Evolutionary conservation across 148 eudicot genomes (phyloP), one percentile per base, ranked within the genome.

Genomic region (Silene conica): DNA sequence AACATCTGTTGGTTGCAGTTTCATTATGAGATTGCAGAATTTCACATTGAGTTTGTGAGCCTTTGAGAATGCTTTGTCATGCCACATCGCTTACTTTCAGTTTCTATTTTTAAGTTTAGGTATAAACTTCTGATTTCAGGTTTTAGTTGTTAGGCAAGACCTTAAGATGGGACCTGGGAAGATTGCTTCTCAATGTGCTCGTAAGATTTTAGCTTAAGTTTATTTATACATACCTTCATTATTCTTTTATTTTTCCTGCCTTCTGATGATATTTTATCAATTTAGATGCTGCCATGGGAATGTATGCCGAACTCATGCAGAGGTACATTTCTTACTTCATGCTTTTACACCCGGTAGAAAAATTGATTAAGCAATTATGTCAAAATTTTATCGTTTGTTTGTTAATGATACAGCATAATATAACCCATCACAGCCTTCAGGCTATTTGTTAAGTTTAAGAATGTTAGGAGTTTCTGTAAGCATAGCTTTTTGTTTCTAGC

Each of bases 101-200:
- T 31, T 66, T 50, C 59, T 60, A 54, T 16, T 54, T 55, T n/a
- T n/a, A n/a, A n/a, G n/a, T n/a, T 69, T 69, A 25, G 52, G 59
- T 41, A 56, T 58, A 43, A 11, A 18, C 46, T 31, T 57, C 46
- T 72, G 73, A 67, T 80, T 61, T 16, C 85, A 94, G 98, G 97
- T 94, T 73, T 84, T 94, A 77, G 94, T 94, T 69, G 98, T 94
- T 64, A 88, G 98, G 78, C 97, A 91, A 83, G 98, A 94, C 84
- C 83, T 94, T 72, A 91, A 87, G 86, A 94, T 91, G 98, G 97
- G 96, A 76, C 43, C 87, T 22, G 97, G 98, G 77, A 91, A 91
- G 77, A 83, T 91, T 79, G 97, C 97, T 19, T 91, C 98, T 79
- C 97, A 94, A 78, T 94, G 98, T 86, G 97, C 98, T 78, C 98